A percentile compares a stretch with the other conserved stretches of the same genome.
These are phyloP conservation scores for Phytophthora pistaciae DNA, from an alignment of 352 stramenopile species.

Conservation along the genomic window DNA sequence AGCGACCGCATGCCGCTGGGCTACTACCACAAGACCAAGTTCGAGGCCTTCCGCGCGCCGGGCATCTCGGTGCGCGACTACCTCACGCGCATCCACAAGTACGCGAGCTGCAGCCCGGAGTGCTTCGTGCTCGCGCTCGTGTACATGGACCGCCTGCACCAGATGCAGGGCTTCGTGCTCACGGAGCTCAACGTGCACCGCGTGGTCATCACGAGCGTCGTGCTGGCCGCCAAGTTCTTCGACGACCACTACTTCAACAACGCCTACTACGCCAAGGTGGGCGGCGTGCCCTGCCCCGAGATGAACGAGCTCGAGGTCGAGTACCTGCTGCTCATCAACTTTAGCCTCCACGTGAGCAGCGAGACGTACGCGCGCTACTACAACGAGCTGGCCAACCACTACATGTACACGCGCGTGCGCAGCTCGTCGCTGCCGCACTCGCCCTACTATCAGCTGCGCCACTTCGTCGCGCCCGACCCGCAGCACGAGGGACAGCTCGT, in stretches of 20 bases:
- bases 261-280: slow-evolving; percentile 98
- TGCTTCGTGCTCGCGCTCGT: slow-evolving; percentile 99
- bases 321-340: slow-evolving; percentile 98
- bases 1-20: slow-evolving; percentile 62
- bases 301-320: slow-evolving; percentile 99
- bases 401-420: slow-evolving; percentile 73
- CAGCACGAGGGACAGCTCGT: slow-evolving; percentile 75
- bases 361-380: slow-evolving; percentile 94
- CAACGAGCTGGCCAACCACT: slow-evolving; percentile 90
- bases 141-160: slow-evolving; percentile 99
- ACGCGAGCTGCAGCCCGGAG: slow-evolving; percentile 97
- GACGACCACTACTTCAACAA: slow-evolving; percentile 99
- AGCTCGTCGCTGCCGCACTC: slow-evolving; percentile 44
- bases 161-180: slow-evolving; percentile 96
- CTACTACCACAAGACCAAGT: slow-evolving; percentile 82
- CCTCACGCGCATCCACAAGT: slow-evolving; percentile 96
- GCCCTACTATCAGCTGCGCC: slow-evolving; percentile 63
- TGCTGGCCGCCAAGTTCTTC: slow-evolving; percentile 99
- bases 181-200: slow-evolving; percentile 98
- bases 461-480: slow-evolving; percentile 74
- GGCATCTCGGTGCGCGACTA: slow-evolving; percentile 89
- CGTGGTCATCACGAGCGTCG: slow-evolving; percentile 97
- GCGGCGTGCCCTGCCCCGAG: slow-evolving; percentile 91
- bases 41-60: slow-evolving; percentile 84
- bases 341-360: slow-evolving; percentile 95